Base-by-base conservation (phyloP, 2,329 filamentous ascomycete species). In the Ophiosphaerella herpotricha region DNA sequence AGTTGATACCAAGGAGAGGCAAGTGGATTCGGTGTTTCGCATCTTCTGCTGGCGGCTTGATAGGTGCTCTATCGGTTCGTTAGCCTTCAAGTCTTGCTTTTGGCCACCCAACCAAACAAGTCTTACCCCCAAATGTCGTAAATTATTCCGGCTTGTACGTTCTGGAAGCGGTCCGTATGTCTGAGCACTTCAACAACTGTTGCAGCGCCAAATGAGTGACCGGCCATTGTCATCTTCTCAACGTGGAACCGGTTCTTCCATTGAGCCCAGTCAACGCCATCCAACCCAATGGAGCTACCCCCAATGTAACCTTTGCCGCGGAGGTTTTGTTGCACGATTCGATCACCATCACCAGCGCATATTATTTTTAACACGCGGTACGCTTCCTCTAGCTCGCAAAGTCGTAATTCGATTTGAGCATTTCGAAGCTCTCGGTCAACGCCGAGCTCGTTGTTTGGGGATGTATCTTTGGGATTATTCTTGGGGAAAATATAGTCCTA, bases 181-280 rank as follows among this genome's bases (percentile, higher is more conserved):
- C 86, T 75, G 31, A 86, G 74, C 5, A 85, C 76, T 60, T 88
- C 84, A 2, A 85, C 78, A 0, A 82, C 78, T 1, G 85, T 87
- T 7, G 85, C 85, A 2, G 84, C 85, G 14, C 85, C 85, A 57
- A 89, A 88, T 1, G 83, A 86, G 63, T 89, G 85, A 0, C 85
- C 85, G 58, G 86, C 81, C 50, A 82, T 77, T 1, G 84, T 88
- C 14, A 86, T 80, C 41, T 82, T 77, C 24, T 80, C 71, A 4
- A 83, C 70, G 46, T 82, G 78, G 51, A 88, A 80, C 2, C 82
- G 73, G 2, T 75, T 74, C 50, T 77, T 77, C 85, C 85, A 88
- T 8, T 74, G 68, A 0, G 67, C 54, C 85, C 85, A 89, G 40
- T 80, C 70, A 1, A 82, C 68, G 1, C 82, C 83, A 3, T 79